phyloP scores from a whole-genome alignment of 139 green algal genomes.

The Chlamydomonas sp. region DNA sequence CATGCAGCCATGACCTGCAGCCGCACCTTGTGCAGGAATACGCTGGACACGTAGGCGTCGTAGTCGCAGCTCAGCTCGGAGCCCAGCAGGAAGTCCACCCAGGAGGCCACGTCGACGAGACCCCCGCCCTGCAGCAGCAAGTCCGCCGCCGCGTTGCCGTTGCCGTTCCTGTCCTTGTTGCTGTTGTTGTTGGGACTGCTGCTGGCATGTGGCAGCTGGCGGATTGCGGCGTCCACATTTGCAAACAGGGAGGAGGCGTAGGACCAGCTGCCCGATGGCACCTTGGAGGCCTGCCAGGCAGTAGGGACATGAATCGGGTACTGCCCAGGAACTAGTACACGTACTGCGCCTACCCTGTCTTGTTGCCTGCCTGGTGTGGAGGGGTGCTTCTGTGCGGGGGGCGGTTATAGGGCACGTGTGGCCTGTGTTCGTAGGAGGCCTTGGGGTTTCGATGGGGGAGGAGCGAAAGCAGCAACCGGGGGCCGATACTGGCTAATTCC shows the following conservation, averaged over 20 bases:
- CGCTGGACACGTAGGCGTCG: conserved; percentile 32
- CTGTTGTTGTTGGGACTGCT: too few relatives aligned
- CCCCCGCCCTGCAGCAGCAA: neutral
- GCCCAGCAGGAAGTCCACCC: conserved; percentile 31
- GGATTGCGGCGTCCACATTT: neutral
- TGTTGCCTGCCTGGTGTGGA: too few relatives aligned
- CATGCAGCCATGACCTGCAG: neutral
- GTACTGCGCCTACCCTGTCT: too few relatives aligned
- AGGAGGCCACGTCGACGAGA: neutral
- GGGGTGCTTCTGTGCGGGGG: too few relatives aligned
- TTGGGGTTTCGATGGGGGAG: too few relatives aligned
- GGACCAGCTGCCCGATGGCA: neutral
- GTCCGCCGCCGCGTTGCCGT: neutral
- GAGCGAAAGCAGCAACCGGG: too few relatives aligned
- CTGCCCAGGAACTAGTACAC: too few relatives aligned
- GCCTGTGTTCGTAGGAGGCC: too few relatives aligned
- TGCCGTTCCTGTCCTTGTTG: too few relatives aligned
- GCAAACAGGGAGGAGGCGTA: conserved; percentile 6
- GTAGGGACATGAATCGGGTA: too few relatives aligned
- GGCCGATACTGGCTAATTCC: too few relatives aligned
- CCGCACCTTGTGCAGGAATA: conserved; percentile 35
- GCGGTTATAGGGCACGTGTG: too few relatives aligned
- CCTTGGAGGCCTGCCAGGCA: conserved; percentile 1
- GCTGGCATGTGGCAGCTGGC: neutral
- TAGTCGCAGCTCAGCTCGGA: conserved; percentile 33